Conservation (phyloP, 2,329 filamentous ascomycete genomes). For the Penicillium sp. region DNA sequence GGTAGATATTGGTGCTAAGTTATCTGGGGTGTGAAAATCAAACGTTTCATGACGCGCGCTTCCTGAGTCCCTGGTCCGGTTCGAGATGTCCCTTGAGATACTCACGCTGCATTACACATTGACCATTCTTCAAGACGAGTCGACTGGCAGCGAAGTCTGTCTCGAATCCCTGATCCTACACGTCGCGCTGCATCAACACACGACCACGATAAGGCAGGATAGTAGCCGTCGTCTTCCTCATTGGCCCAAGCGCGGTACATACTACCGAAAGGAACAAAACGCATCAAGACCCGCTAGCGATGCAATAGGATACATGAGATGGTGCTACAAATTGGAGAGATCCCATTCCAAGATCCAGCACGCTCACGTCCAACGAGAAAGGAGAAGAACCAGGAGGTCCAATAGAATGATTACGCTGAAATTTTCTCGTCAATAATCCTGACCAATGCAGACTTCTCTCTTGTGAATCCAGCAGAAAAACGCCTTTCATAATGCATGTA, state of each 20-base stretch:
- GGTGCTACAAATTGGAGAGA: not conserved
- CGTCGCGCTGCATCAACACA: constrained; percentile 1
- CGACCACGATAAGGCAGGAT: not conserved
- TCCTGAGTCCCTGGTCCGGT: not conserved
- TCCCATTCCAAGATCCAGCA: not conserved
- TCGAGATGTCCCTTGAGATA: no score
- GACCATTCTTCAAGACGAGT: not conserved
- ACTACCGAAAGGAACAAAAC: not conserved
- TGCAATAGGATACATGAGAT: not conserved
- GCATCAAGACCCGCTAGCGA: not conserved
- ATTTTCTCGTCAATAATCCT: not conserved
- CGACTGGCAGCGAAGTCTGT: constrained; percentile 2
- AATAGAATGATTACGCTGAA: constrained; percentile 1
- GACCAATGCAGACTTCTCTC: not conserved
- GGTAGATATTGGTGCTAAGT: not conserved
- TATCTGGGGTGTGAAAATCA: not conserved
- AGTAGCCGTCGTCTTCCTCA: not conserved
- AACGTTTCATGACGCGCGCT: not conserved
- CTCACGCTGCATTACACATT: no score
- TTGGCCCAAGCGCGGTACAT: not conserved
- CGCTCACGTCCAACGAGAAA: not conserved
- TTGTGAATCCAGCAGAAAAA: constrained; percentile 1
- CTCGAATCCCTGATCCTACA: not conserved
- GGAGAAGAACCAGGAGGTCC: not conserved
- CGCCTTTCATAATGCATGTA: not conserved